phyloP scores from a whole-genome alignment of 345 rosid species.

The Sisymbrium irio region DNA sequence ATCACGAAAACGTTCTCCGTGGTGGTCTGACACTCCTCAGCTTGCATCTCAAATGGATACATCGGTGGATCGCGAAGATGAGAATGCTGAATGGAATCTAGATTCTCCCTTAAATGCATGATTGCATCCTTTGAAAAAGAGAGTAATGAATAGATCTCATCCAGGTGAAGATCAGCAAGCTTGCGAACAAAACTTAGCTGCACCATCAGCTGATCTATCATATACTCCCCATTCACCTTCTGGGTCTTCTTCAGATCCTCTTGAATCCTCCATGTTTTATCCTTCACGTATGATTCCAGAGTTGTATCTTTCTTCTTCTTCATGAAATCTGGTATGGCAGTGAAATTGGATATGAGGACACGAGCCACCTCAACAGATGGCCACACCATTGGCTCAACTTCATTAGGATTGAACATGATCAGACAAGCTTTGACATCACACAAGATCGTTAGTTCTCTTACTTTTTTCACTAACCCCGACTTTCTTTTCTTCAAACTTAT shows the following conservation, averaged over 20 bases:
- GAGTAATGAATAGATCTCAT: constrained; percentile 6
- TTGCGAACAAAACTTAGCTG: background rate
- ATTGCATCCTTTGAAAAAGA: background rate
- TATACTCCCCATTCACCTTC: constrained; percentile 2
- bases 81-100: background rate
- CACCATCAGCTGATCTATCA: constrained; percentile 25
- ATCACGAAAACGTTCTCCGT: background rate
- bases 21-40: background rate
- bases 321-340: constrained; percentile 10
- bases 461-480: constrained; percentile 59
- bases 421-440: constrained; percentile 58
- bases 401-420: constrained; percentile 46
- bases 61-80: constrained; percentile 4
- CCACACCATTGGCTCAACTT: constrained; percentile 49
- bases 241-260: background rate
- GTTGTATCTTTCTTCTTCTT: constrained; percentile 1
- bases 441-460: constrained; percentile 49
- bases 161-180: background rate
- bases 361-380: constrained; percentile 35
- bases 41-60: background rate
- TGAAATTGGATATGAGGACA: constrained; percentile 15
- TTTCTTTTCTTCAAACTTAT: constrained; percentile 52
- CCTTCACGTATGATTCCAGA: constrained; percentile 21
- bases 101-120: background rate
- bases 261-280: constrained; percentile 3